A percentile compares a stretch with the other conserved stretches of the same genome.
Evolutionary conservation across 2,329 filamentous ascomycete genomes (phyloP).

Genomic region (Botrytis tulipae): DNA sequence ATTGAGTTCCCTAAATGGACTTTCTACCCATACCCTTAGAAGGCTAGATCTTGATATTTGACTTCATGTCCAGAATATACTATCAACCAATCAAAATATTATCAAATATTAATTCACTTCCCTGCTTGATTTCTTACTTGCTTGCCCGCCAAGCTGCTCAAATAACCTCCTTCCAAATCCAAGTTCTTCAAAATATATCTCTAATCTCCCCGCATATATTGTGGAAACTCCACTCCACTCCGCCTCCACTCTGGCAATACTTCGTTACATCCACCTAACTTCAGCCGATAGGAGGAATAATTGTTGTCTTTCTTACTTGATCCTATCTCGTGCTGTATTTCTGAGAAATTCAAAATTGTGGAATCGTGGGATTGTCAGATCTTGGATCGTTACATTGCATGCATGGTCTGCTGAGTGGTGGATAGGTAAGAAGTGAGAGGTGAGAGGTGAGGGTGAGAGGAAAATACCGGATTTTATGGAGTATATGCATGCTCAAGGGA

Average conservation of each 20-base stretch:
- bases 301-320: neutral
- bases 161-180: neutral
- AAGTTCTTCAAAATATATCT: neutral
- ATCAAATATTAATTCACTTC: neutral
- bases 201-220: neutral
- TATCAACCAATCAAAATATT: conserved; percentile 9
- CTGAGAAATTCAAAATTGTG: neutral
- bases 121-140: neutral
- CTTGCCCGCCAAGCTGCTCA: neutral
- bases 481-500: neutral
- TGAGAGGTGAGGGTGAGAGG: neutral
- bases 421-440: neutral
- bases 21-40: neutral
- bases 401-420: neutral
- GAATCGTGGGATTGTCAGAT: neutral
- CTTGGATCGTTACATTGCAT: neutral
- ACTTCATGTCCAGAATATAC: neutral
- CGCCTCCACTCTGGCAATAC: neutral
- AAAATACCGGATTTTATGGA: neutral
- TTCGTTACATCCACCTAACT: neutral
- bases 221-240: neutral
- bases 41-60: neutral
- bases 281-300: conserved; percentile 4
- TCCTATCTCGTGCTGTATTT: neutral
- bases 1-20: neutral